Evolutionary conservation across 2,329 filamentous ascomycete species (phyloP).

Genomic region (Phialemoniopsis sp.): DNA sequence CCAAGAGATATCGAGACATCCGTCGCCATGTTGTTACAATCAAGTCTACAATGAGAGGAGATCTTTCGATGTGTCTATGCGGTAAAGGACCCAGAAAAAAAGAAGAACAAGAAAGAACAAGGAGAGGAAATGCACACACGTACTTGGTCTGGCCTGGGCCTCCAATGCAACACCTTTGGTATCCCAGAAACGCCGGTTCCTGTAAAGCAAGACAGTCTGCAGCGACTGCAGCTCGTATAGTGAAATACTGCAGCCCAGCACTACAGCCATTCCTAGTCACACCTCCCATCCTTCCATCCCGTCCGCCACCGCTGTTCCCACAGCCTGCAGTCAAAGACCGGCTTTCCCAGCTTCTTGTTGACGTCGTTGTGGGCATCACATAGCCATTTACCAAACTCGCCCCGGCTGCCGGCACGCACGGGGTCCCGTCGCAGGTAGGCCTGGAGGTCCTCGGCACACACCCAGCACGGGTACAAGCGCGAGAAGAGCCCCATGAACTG

Average conservation of each 20-base stretch:
- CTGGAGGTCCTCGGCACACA: conserved; percentile 90
- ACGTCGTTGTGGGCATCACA: conserved; percentile 86
- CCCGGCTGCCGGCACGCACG: conserved; percentile 53
- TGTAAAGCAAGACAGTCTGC: too few species aligned
- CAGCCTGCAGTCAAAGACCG: conserved; percentile 78
- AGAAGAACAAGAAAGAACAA: too few species aligned
- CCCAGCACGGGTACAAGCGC: conserved; percentile 91
- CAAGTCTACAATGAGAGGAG: not conserved
- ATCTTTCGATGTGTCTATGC: not conserved
- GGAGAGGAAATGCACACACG: too few species aligned
- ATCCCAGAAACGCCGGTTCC: too few species aligned
- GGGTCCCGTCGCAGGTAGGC: conserved; percentile 71
- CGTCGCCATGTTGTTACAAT: too few species aligned
- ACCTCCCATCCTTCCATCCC: conserved; percentile 72
- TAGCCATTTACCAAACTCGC: conserved; percentile 77
- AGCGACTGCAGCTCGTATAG: too few species aligned
- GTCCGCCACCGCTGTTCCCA: conserved; percentile 97
- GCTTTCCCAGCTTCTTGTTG: conserved; percentile 86
- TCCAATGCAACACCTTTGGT: too few species aligned
- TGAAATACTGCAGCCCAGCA: too few species aligned
- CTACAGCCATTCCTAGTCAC: conserved; percentile 41
- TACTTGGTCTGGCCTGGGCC: too few species aligned
- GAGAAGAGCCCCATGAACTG: conserved; percentile 79
- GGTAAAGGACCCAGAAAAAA: too few species aligned
- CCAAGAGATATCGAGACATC: too few species aligned